Conservation (phyloP, 768 basidiomycete species). For the Psilocybe cubensis region DNA sequence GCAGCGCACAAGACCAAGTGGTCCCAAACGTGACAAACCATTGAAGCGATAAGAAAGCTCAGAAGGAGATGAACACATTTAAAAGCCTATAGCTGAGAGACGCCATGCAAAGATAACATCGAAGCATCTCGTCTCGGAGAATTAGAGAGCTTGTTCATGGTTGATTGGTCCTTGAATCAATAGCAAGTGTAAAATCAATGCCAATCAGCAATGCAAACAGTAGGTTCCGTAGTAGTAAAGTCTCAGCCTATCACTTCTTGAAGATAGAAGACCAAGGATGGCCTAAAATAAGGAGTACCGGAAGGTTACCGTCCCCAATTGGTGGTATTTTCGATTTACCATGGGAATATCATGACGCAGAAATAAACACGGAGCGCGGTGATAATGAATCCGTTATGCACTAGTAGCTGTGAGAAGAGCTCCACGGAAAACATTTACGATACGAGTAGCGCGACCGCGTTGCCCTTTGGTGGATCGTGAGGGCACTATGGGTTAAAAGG, state of each 20-base stretch:
- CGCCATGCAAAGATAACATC: not conserved
- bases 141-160: not conserved
- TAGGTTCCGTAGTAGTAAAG: not conserved
- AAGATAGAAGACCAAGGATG: not conserved
- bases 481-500: too few species aligned
- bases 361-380: not conserved
- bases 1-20: not conserved
- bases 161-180: not conserved
- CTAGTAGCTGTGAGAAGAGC: not conserved
- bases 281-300: conserved; percentile 7
- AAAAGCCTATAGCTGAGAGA: not conserved
- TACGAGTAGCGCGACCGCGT: not conserved
- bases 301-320: conserved; percentile 1
- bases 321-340: conserved; percentile 1
- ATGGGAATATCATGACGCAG: conserved; percentile 5
- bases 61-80: not conserved
- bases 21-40: not conserved
- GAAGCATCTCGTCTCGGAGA: not conserved
- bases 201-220: not conserved
- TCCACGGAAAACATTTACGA: too few species aligned
- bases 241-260: conserved; percentile 1
- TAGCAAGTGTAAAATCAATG: not conserved
- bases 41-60: not conserved
- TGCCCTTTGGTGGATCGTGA: too few species aligned
- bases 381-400: not conserved